phyloP scores from a whole-genome alignment of 192 early-diverging fungal genomes.

The Chytriomyces sp. region DNA sequence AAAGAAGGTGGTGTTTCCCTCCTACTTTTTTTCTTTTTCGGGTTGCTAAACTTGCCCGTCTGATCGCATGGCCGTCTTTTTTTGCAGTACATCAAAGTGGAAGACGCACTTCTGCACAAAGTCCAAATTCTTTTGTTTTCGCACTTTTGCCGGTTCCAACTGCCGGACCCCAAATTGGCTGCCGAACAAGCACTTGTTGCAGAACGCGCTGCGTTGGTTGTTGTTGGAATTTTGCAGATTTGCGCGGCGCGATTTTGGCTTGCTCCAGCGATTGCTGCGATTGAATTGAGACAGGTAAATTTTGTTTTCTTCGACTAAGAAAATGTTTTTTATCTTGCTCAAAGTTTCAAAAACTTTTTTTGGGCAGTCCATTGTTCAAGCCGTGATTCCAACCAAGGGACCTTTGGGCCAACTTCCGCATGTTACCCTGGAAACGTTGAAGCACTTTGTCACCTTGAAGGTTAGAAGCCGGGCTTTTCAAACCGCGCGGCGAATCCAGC shows the following conservation, averaged over 20 bases:
- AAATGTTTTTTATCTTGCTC: neutral
- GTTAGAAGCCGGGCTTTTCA: too few species aligned
- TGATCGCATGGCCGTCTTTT: neutral
- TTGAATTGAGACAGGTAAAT: conserved; percentile 81
- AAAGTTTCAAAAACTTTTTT: neutral
- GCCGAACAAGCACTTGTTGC: conserved; percentile 69
- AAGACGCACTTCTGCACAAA: conserved; percentile 54
- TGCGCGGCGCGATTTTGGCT: conserved; percentile 87
- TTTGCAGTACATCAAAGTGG: conserved; percentile 41
- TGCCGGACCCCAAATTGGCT: conserved; percentile 57
- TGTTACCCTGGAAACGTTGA: conserved; percentile 70
- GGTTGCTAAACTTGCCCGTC: neutral
- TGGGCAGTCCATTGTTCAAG: conserved; percentile 73
- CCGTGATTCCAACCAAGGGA: conserved; percentile 75
- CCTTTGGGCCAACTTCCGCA: conserved; percentile 87
- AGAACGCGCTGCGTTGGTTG: conserved; percentile 72
- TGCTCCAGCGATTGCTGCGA: conserved; percentile 64
- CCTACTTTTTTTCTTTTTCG: neutral
- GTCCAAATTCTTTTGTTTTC: conserved; percentile 75
- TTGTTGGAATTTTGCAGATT: conserved; percentile 89
- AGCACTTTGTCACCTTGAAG: conserved; percentile 69
- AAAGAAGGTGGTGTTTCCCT: conserved; percentile 24
- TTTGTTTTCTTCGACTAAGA: conserved; percentile 13
- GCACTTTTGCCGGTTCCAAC: conserved; percentile 77
- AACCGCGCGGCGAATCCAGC: too few species aligned